Evolutionary conservation across 1,284 basidiomycete species (phyloP).

Genomic region (Entoloma clypeatum): DNA sequence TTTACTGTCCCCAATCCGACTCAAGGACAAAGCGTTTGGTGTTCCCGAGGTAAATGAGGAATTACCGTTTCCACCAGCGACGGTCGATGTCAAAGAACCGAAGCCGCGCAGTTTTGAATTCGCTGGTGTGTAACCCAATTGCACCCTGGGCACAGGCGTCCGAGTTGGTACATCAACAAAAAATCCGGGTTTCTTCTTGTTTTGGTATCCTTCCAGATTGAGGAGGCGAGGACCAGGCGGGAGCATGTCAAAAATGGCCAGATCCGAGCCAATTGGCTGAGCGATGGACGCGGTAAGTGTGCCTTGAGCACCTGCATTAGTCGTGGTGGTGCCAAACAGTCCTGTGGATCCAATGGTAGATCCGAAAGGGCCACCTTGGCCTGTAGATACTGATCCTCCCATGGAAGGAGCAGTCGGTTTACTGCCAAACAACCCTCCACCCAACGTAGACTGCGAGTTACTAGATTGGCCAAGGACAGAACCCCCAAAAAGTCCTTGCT

Average conservation of each 20-base stretch:
- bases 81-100: conserved; percentile 38
- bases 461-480: conserved; percentile 27
- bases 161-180: conserved; percentile 69
- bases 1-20: conserved; percentile 40
- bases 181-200: conserved; percentile 70
- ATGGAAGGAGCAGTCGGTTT: conserved; percentile 35
- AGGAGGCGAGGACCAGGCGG: conserved; percentile 63
- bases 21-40: conserved; percentile 48
- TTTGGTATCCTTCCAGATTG: conserved; percentile 53
- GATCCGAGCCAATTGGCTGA: conserved; percentile 84
- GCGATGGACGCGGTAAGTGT: conserved; percentile 82
- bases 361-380: conserved; percentile 47
- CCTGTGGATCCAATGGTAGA: conserved; percentile 29
- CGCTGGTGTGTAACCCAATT: conserved; percentile 60
- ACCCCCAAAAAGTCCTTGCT: conserved; percentile 25
- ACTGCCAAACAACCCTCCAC: conserved; percentile 44
- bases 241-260: conserved; percentile 73
- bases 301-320: conserved; percentile 43
- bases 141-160: conserved; percentile 56
- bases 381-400: conserved; percentile 36
- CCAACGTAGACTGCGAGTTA: conserved; percentile 26
- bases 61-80: conserved; percentile 29
- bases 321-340: conserved; percentile 38
- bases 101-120: conserved; percentile 71
- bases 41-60: conserved; percentile 49